Evolutionary conservation across 2,329 filamentous ascomycete genomes (phyloP).

Genomic region (Akanthomyces dipterigenus): DNA sequence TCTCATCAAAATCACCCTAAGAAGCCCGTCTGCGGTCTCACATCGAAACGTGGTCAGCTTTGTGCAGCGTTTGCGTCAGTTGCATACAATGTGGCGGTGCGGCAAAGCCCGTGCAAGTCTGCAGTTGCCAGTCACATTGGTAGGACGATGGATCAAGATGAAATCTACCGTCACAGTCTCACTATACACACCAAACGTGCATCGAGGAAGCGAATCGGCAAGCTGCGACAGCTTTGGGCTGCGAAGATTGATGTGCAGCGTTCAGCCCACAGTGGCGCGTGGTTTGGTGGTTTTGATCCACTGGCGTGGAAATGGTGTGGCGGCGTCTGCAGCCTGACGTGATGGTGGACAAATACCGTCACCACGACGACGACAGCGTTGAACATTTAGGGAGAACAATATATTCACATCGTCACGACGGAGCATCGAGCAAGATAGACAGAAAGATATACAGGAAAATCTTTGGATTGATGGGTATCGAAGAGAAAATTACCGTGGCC

Average conservation of each 20-base stretch:
- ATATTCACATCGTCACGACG: not conserved
- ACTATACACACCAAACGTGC: too few species aligned
- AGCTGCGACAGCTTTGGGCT: not conserved
- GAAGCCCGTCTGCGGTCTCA: too few species aligned
- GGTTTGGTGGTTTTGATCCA: not conserved
- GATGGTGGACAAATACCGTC: constrained; percentile 3
- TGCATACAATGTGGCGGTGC: too few species aligned
- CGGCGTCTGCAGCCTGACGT: constrained; percentile 8
- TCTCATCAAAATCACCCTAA: too few species aligned
- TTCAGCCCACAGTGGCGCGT: not conserved
- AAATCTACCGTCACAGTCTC: not conserved
- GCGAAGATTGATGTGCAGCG: not conserved
- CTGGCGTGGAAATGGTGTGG: not conserved
- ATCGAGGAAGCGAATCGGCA: not conserved
- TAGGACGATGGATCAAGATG: not conserved
- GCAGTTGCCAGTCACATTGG: not conserved
- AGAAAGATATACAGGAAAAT: not conserved
- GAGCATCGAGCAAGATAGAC: not conserved
- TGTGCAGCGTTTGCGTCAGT: too few species aligned
- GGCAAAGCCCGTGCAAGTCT: too few species aligned
- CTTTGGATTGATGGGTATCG: constrained; percentile 19
- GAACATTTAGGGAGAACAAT: not conserved
- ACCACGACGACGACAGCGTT: not conserved
- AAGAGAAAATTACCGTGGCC: constrained; percentile 14
- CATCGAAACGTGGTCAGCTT: too few species aligned